A percentile compares a stretch with the other conserved stretches of the same genome.
These are phyloP conservation scores for Leccinum proximum DNA, from an alignment of 1,284 basidiomycete species.

Conservation along the genomic window DNA sequence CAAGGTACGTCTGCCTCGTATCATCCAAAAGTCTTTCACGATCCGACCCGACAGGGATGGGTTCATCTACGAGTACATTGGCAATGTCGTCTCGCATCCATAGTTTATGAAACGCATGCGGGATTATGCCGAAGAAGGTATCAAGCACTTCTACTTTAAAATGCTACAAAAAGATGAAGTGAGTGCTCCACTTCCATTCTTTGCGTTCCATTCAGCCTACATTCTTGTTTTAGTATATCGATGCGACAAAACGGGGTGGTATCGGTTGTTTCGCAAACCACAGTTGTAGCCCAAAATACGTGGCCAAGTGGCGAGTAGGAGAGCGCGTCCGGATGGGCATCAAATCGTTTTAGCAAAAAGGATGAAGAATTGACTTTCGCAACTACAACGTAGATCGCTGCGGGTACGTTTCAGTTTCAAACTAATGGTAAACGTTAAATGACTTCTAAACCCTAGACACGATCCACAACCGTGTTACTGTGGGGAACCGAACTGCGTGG, in stretches of 20 bases:
- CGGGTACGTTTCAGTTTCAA: slow-evolving; percentile 60
- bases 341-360: slow-evolving; percentile 73
- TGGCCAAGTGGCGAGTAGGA: slow-evolving; percentile 99
- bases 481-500: slow-evolving; percentile 95
- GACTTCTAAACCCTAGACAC: slow-evolving; percentile 53
- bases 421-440: not conserved
- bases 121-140: slow-evolving; percentile 91
- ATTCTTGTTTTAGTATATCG: slow-evolving; percentile 73
- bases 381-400: slow-evolving; percentile 99
- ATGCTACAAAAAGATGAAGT: slow-evolving; percentile 98
- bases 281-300: slow-evolving; percentile 97
- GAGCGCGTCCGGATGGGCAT: slow-evolving; percentile 96
- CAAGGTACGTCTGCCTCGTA: slow-evolving; percentile 55
- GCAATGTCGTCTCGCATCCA: slow-evolving; percentile 89
- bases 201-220: slow-evolving; percentile 1
- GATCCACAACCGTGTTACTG: slow-evolving; percentile 96
- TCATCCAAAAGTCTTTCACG: slow-evolving; percentile 6
- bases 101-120: slow-evolving; percentile 95
- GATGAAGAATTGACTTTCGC: slow-evolving; percentile 94
- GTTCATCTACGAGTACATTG: slow-evolving; percentile 98
- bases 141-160: slow-evolving; percentile 99
- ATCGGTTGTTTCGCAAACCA: slow-evolving; percentile 98
- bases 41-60: slow-evolving; percentile 56
- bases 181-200: slow-evolving; percentile 22
- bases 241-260: slow-evolving; percentile 96